phyloP scores from a whole-genome alignment of 768 basidiomycete species.

The Tulasnella sp. region DNA sequence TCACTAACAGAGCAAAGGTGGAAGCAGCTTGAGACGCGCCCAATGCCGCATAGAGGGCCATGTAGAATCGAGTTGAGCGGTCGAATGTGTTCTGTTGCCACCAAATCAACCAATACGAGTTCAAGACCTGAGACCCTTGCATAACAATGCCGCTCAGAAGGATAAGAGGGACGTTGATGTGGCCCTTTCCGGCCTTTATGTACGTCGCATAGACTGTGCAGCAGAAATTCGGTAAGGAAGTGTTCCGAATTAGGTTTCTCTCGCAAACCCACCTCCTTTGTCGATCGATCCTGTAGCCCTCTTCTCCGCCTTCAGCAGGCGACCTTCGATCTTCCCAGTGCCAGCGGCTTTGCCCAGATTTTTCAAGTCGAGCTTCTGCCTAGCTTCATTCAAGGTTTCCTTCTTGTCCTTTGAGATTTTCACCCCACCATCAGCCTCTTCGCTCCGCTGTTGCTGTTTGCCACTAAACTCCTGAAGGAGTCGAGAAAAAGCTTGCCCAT shows the following conservation, averaged over 20 bases:
- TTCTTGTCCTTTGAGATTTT: conserved; percentile 27
- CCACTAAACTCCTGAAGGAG: conserved; percentile 64
- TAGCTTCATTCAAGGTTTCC: conserved; percentile 39
- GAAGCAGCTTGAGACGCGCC: conserved; percentile 57
- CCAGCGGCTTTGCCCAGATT: conserved; percentile 45
- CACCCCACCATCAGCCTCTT: conserved; percentile 34
- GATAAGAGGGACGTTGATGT: conserved; percentile 51
- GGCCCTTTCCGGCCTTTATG: conserved; percentile 53
- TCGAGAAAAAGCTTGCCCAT: conserved; percentile 49
- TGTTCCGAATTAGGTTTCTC: not conserved
- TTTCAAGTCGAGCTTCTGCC: conserved; percentile 41
- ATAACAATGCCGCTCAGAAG: conserved; percentile 51
- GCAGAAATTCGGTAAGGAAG: not conserved
- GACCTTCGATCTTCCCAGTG: conserved; percentile 61
- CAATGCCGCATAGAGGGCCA: conserved; percentile 59
- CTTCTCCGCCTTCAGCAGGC: conserved; percentile 61
- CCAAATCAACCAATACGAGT: conserved; percentile 66
- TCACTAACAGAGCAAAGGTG: conserved; percentile 55
- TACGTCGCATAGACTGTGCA: conserved; percentile 60
- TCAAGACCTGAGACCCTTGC: conserved; percentile 50
- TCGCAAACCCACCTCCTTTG: conserved; percentile 42
- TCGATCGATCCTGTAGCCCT: conserved; percentile 63
- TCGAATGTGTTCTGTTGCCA: conserved; percentile 59
- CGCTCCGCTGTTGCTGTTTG: conserved; percentile 39
- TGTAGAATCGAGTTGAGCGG: conserved; percentile 56